Base-by-base conservation (phyloP, 306 rosid genomes). In the Herpetospermum pedunculosum region DNA sequence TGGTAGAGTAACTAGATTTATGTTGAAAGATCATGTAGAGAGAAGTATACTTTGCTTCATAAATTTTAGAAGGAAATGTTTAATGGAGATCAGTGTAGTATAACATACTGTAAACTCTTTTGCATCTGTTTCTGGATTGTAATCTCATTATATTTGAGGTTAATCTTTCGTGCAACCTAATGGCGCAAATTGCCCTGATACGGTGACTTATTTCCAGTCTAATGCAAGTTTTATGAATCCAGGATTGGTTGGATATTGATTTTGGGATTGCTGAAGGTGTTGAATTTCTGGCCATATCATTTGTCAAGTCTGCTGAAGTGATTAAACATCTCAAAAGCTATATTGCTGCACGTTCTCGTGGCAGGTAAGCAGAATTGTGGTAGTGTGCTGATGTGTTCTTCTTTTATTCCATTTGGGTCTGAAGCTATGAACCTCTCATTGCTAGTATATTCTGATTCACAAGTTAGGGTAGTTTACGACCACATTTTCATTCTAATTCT, bases 171-270 rank as follows among this genome's bases (percentile, higher is more conserved):
- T 40, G 72, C 50, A 65, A 21, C 72, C 32, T 19, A 19, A 21
- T 21, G 54, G 19, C 0, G 8, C 38, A 68, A 25, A 49, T 78
- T 57, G 29, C 46, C 65, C 43, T n/a, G 49, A 8, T 55, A 32
- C 41, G 63, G 19, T 69, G 63, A 25, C 21, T 63, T 76, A 41
- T 54, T 40, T 28, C 40, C 79, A 71, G 74, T 89, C 88, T 83
- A 47, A 79, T 48, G 58, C 46, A 23, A 75, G 26, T 65, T 80
- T 76, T 70, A 32, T 53, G 16, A 78, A 28, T 79, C 54, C 85
- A 95, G 99, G 99, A 95, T 81, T 95, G 99, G 99, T 76, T 95
- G 90, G 99, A 95, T 83, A 91, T 95, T 9, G 99, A 95, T 87
- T 95, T 91, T 74, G 99, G 97, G 52, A 95, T 95, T 86, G 87